Conservation (phyloP, 257 asterid genomes). For the Solanum ahanhuiri region DNA sequence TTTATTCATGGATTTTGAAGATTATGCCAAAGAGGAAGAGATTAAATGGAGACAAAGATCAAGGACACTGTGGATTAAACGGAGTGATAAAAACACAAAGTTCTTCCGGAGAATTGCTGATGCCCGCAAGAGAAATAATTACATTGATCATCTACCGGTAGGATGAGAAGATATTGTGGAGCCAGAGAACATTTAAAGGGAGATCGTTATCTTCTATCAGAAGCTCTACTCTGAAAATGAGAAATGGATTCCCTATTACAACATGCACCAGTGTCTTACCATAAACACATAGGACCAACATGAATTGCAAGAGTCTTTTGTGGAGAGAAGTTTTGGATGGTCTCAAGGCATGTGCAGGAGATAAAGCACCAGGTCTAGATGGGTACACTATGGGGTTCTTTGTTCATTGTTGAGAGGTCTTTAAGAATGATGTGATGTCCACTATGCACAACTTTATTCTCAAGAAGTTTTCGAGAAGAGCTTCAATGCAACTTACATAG, state of each 20-base stretch:
- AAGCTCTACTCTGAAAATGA: neutral
- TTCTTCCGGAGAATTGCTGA: neutral
- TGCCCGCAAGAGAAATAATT: neutral
- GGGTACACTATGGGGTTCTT: neutral
- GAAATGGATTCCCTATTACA: neutral
- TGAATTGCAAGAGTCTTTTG: neutral
- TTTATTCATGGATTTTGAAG: neutral
- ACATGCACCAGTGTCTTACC: neutral
- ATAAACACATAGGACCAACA: neutral
- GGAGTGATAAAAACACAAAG: neutral
- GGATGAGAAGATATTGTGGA: neutral
- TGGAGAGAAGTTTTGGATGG: neutral
- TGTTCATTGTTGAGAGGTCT: neutral
- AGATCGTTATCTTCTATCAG: neutral
- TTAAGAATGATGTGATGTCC: neutral
- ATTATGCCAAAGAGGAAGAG: neutral
- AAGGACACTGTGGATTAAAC: neutral
- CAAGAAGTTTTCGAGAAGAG: neutral
- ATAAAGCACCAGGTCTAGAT: neutral
- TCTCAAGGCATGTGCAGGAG: neutral
- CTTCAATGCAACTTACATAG: neutral
- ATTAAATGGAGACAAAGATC: neutral
- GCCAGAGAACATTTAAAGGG: neutral
- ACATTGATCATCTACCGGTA: neutral
- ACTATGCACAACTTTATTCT: neutral